These are phyloP conservation scores for Rubia peregrina DNA, from an alignment of 305 asterid species.

Conservation along the genomic window DNA sequence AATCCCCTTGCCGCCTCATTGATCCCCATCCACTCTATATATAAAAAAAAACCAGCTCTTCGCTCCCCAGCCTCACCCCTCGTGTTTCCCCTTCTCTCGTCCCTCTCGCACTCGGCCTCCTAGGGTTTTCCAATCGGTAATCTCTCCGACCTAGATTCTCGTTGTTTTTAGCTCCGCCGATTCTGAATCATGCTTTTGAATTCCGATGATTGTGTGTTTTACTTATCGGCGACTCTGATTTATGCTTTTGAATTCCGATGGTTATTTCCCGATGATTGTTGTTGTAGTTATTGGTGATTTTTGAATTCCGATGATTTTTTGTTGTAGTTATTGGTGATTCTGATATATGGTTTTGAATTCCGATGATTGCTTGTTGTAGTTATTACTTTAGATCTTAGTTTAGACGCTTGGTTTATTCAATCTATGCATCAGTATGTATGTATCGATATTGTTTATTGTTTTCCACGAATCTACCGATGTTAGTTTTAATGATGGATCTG, in stretches of 20 bases:
- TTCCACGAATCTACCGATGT: not conserved
- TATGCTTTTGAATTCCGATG: not conserved
- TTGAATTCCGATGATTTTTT: too few species aligned
- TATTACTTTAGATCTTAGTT: not conserved
- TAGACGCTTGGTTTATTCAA: not conserved
- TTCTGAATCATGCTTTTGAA: not conserved
- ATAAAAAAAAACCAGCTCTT: conserved; percentile 18
- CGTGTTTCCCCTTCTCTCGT: not conserved
- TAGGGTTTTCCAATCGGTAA: conserved; percentile 14
- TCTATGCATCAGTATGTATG: not conserved
- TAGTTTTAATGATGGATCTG: not conserved
- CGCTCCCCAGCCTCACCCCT: not conserved
- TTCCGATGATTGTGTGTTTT: not conserved
- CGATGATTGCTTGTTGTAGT: not conserved
- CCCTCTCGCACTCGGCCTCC: not conserved
- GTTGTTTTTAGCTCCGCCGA: not conserved
- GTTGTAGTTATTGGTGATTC: too few species aligned
- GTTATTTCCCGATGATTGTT: too few species aligned
- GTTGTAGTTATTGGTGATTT: too few species aligned
- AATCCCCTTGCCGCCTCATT: conserved; percentile 23
- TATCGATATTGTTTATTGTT: not conserved
- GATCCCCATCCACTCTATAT: conserved; percentile 1
- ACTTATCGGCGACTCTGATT: not conserved
- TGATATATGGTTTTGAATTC: too few species aligned
- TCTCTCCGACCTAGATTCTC: not conserved